Evolutionary conservation across 2,329 filamentous ascomycete genomes (phyloP), one percentile per base, ranked within the genome.

Genomic region (Camillea tinctor): DNA sequence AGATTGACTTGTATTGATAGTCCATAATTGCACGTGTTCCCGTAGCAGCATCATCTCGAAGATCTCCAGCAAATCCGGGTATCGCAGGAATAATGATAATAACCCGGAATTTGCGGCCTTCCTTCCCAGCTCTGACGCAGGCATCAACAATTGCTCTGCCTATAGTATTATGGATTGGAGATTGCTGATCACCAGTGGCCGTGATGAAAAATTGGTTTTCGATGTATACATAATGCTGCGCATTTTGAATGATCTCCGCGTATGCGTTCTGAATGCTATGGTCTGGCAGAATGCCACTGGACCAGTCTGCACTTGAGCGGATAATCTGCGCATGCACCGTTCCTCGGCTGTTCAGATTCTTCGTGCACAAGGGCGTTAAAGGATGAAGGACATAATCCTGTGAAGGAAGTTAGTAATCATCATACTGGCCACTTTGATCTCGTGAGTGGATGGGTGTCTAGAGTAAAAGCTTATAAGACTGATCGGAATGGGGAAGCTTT

Each of bases 131-230:
- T 36, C 85, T 83, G 2, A 97, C 86, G 23, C 93, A 89, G 0
- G 94, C 93, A 59, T 99, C 93, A 1, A 97, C 95, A 57, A 99
- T 97, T 1, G 95, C 89, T 7, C 83, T 82, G 13, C 95, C 95
- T 56, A 99, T 90, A 19, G 87, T 89, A 72, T 99, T 99, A 74
- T 92, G 88, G 22, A 98, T 86, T 0, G 94, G 94, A 0, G 82
- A 78, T 73, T 97, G 93, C 40, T 97, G 77, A n/a, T 95, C 88
- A 8, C 92, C 92, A 0, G 94, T 98, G 0, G 95, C 91, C 1
- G 93, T 96, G 72, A 96, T 97, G 81, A 98, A 99, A 79, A 98
- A 98, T 71, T 99, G 95, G 70, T 98, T 98, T 75, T 99, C 95
- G 62, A 99, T 97, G 78, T 98, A 99, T 22, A 99, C 90, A 68